Conservation (phyloP, 2,329 filamentous ascomycete species). For the Thielaviopsis ethacetica region DNA sequence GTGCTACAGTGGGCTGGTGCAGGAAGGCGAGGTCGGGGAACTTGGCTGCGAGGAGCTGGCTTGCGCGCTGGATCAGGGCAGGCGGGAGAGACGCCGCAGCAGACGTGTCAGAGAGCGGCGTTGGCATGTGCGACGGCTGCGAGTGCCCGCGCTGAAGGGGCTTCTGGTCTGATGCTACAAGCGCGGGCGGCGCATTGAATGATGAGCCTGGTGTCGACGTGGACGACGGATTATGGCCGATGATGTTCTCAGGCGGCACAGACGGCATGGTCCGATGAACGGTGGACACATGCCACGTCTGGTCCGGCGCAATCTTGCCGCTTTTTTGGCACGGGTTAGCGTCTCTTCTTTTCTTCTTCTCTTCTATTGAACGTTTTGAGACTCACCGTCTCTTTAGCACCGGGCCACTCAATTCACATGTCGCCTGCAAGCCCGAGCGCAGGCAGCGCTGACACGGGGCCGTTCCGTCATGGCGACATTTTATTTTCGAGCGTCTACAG, state of each 20-base stretch:
- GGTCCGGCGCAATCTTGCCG: background rate
- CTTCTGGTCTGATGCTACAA: background rate
- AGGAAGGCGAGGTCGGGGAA: slow-evolving; percentile 4
- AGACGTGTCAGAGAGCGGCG: background rate
- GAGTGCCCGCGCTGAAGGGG: background rate
- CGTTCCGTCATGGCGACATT: slow-evolving; percentile 7
- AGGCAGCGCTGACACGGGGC: slow-evolving; percentile 6
- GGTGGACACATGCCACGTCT: background rate
- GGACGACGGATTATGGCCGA: background rate
- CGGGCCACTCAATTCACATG: slow-evolving; percentile 4
- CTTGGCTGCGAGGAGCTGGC: background rate
- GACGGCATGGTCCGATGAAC: background rate
- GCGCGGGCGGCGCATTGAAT: background rate
- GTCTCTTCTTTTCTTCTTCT: background rate
- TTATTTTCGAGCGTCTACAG: slow-evolving; percentile 8
- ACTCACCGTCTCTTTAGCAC: slow-evolving; percentile 3
- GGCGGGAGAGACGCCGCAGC: background rate
- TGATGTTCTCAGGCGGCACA: background rate
- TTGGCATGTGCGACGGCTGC: background rate
- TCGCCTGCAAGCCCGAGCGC: background rate
- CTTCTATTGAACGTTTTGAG: background rate
- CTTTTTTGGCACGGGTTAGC: background rate
- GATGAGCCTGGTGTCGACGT: background rate
- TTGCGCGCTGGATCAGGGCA: slow-evolving; percentile 4
- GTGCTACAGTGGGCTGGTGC: background rate